Base-by-base conservation (phyloP, 1,139 yeast species). In the Maudiozyma humilis region DNA sequence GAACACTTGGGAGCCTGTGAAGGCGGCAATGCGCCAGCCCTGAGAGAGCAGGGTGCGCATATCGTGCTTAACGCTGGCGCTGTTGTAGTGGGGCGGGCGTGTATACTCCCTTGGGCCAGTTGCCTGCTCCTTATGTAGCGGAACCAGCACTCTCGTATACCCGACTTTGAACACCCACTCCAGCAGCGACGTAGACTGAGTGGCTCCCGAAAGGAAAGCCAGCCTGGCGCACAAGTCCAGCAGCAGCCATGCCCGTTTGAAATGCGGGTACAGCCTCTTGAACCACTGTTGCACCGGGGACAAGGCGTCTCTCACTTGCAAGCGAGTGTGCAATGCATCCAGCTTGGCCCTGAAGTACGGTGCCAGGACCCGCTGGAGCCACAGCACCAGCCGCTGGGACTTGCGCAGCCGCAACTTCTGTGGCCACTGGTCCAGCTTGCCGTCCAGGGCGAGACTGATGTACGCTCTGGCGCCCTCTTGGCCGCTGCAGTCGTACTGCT, bases 301-400 rank as follows among this genome's bases (percentile, higher is more conserved):
- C 37, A 75, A 60, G 48, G 71, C 74, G 42, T 72, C n/a, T n/a
- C n/a, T n/a, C n/a, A n/a, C n/a, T n/a, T n/a, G n/a, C n/a, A n/a
- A n/a, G n/a, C n/a, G n/a, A n/a, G n/a, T n/a, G n/a, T 79, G 81
- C 46, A 76, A 64, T 16, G 76, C 73, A 49, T 82, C 84, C 42
- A 84, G 65, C 56, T 86, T 87, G 48, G 80, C 89, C 44, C 69
- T 70, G 14, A 87, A 14, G 54, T 88, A 91, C 0, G 91, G 82
- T 1, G 77, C 60, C 0, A 85, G 81, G 0, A 86, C 76, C 12
- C 83, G 63, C 49, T 81, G 83, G 33, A 80, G 62, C 30, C 89
- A 63, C 0, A 88, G 72, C 0, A 76, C 75, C n/a, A 68, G 45
- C 2, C 75, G 66, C 59, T 89, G 97, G 3, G 63, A 47, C 1